phyloP scores from a whole-genome alignment of 2,329 filamentous ascomycete genomes.

The Emmonsia crescens region DNA sequence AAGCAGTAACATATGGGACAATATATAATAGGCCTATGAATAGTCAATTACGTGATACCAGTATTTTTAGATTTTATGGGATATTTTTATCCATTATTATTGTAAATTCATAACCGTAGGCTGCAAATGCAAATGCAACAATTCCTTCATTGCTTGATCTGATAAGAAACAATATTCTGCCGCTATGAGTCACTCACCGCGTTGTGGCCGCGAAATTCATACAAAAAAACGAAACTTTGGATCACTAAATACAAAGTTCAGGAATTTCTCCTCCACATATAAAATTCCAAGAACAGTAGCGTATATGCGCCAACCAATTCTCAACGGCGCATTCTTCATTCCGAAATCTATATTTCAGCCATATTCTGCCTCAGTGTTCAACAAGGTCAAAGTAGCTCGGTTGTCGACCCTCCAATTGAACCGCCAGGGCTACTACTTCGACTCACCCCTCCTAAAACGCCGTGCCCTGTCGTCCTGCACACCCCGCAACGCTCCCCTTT shows the following conservation, averaged over 20 bases:
- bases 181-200: not conserved
- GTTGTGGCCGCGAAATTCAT: not conserved
- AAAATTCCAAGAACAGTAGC: not conserved
- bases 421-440: not conserved
- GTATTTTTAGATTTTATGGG: not conserved
- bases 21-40: not conserved
- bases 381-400: not conserved
- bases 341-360: not conserved
- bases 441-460: conserved; percentile 8
- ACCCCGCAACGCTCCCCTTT: conserved; percentile 2
- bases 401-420: not conserved
- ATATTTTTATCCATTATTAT: not conserved
- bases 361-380: not conserved
- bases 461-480: conserved; percentile 6
- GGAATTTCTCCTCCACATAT: not conserved
- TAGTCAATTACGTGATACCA: not conserved
- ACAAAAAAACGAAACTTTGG: not conserved
- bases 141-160: not conserved
- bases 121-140: too few species aligned
- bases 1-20: not conserved
- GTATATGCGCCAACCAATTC: conserved; percentile 11
- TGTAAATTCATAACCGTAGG: too few species aligned
- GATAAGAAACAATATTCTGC: not conserved
- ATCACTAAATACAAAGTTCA: not conserved
- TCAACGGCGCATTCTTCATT: conserved; percentile 5